Base-by-base conservation (phyloP, 345 rosid genomes). In the Eucalyptus pumila region DNA sequence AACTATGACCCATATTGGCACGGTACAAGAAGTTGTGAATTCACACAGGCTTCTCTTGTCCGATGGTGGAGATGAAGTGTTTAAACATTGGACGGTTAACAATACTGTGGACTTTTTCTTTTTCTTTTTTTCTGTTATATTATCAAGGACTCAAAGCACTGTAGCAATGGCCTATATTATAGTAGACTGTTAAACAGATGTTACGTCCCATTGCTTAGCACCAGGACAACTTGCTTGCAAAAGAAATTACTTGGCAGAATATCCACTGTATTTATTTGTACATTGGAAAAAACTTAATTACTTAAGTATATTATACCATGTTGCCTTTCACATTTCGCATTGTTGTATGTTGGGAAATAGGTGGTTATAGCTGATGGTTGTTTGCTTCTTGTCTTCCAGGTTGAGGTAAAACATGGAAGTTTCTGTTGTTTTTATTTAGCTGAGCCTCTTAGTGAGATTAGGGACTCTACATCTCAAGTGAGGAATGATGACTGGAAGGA, bases 391-490 rank as follows among this genome's bases (percentile, higher is more conserved):
- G 88, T 90, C 88, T 90, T 86, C 60, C 90, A 97, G 99, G 96
- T 96, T 90, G 97, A 95, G 92, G 96, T 94, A 86, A 96, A 93
- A 88, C 93, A 49, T 89, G 94, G 95, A 89, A 91, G 92, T 44
- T 94, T 94, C 89, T 88, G 94, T 89, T 93, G 98, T 92, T 97
- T 96, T 92, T 97, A 96, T 93, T 90, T 97, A 91, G 91, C 92
- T 51, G 99, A 97, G 93, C 92, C 92, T 87, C 94, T 97, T 81
- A 87, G 93, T 69, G 91, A 92, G 56, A 72, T 88, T 85, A 48
- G 51, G 72, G 93, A 92, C 89, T 92, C 92, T 50, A 80, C 88
- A 45, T 85, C 93, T 85, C 93, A 76, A 90, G 90, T 80, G 88
- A 91, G 87, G 90, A 90, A 86, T 89, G 93, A 80, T 87, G 90